Evolutionary conservation across 139 green algal species (phyloP), one percentile per base, ranked within the genome.

Genomic region (Bryopsis sp.): DNA sequence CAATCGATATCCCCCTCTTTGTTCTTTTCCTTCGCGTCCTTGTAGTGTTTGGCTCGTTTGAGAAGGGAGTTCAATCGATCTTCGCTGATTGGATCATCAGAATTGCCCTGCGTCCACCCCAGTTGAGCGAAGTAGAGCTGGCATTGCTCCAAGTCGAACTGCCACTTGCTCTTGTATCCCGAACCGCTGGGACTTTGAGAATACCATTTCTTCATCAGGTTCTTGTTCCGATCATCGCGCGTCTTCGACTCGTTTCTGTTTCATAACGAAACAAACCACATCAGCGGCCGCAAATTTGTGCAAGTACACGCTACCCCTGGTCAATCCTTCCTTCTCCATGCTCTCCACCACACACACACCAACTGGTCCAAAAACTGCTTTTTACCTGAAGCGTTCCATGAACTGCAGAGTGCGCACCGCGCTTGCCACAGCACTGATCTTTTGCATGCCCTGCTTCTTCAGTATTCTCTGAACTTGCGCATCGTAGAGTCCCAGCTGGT

Each of bases 341-440:
- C n/a, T n/a, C n/a, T n/a, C n/a, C n/a, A n/a, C n/a, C n/a, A n/a
- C n/a, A n/a, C n/a, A n/a, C n/a, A n/a, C n/a, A n/a, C n/a, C n/a
- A n/a, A n/a, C n/a, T n/a, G n/a, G n/a, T n/a, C n/a, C n/a, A n/a
- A n/a, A n/a, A n/a, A n/a, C n/a, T n/a, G n/a, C n/a, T 35, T 84
- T 78, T 1, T 33, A 43, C 28, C 73, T 61, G 2, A 79, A 84
- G 11, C 84, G 78, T 46, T 79, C 43, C 79, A 89, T 84, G 76
- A 89, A 89, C 59, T 77, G 64, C 19, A 70, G 31, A 1, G 77
- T 82, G n/a, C 70, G 68, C 33, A 84, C 57, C 8, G 69, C 72
- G 1, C 67, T 67, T 3, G 73, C 78, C 11, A 85, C 28, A 48
- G 29, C 15, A 8, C 67, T 28, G 5, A 80, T 39, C 76, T 82